Conservation (phyloP, 2,329 filamentous ascomycete genomes). For the Amauroascus verrucosus region DNA sequence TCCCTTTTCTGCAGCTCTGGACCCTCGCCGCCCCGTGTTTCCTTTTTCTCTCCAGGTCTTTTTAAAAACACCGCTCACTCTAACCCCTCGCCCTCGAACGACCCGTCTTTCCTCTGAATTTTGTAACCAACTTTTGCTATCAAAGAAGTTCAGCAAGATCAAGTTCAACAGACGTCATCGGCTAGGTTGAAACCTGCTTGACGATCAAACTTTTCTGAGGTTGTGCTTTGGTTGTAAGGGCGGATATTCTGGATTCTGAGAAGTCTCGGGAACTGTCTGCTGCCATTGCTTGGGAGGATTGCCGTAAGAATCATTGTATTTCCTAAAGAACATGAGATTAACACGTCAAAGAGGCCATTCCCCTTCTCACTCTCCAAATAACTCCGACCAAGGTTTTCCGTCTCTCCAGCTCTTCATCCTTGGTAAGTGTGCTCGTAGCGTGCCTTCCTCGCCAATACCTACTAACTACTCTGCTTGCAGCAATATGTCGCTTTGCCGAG, state of each 20-base stretch:
- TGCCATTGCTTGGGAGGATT: slow-evolving; percentile 21
- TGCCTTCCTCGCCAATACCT: neutral
- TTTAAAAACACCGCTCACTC: too few species aligned
- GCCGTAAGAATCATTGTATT: slow-evolving; percentile 45
- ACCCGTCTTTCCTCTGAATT: neutral
- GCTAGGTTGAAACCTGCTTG: slow-evolving; percentile 13
- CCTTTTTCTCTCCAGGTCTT: too few species aligned
- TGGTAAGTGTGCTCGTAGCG: slow-evolving; percentile 45
- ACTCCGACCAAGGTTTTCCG: slow-evolving; percentile 66
- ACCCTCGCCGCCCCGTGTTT: neutral
- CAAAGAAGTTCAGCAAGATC: neutral
- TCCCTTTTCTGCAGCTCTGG: neutral
- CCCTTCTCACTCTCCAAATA: slow-evolving; percentile 28
- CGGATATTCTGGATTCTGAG: neutral
- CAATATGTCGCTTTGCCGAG: slow-evolving; percentile 84
- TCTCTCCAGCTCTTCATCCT: slow-evolving; percentile 72
- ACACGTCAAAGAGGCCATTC: slow-evolving; percentile 41
- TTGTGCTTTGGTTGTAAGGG: slow-evolving; percentile 1
- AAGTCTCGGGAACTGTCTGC: neutral
- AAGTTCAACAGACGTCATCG: slow-evolving; percentile 6
- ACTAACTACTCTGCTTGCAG: slow-evolving; percentile 36
- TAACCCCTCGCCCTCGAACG: too few species aligned
- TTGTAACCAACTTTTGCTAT: neutral
- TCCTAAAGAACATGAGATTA: slow-evolving; percentile 48
- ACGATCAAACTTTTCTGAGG: neutral